Percentiles rank a stretch among this genome's conserved stretches.
Evolutionary conservation across 2,329 filamentous ascomycete species (phyloP).

Genomic region (Cercospora sp.): DNA sequence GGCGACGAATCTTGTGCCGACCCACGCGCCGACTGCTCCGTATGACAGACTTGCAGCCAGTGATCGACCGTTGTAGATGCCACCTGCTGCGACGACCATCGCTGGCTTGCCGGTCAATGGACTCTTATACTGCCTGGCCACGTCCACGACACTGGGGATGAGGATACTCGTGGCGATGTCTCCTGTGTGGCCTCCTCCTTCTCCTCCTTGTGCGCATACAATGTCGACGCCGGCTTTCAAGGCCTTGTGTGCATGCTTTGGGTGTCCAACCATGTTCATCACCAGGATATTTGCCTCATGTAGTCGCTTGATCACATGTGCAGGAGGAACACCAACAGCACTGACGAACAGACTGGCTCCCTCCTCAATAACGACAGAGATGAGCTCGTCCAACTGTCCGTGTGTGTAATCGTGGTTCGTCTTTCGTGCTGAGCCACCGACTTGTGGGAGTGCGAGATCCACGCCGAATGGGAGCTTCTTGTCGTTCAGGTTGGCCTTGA

Average conservation of each 20-base stretch:
- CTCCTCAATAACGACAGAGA: conserved; percentile 80
- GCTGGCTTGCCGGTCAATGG: conserved; percentile 68
- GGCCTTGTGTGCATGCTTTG: conserved; percentile 87
- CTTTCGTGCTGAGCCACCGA: conserved; percentile 78
- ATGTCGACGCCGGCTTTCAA: conserved; percentile 85
- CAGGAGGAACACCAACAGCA: conserved; percentile 84
- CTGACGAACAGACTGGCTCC: conserved; percentile 83
- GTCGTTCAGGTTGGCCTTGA: conserved; percentile 70
- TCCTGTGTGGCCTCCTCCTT: conserved; percentile 91
- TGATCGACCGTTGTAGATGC: conserved; percentile 78
- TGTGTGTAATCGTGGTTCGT: conserved; percentile 97
- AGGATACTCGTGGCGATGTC: conserved; percentile 83
- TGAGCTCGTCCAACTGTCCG: conserved; percentile 82
- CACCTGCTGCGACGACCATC: conserved; percentile 85
- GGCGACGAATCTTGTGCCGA: conserved; percentile 89
- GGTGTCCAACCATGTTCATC: conserved; percentile 98
- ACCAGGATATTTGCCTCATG: conserved; percentile 78
- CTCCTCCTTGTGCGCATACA: conserved; percentile 87
- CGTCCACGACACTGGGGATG: conserved; percentile 82
- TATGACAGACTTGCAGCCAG: conserved; percentile 83
- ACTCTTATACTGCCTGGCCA: conserved; percentile 71
- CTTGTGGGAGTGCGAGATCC: conserved; percentile 85
- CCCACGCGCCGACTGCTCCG: conserved; percentile 87
- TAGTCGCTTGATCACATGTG: conserved; percentile 69
- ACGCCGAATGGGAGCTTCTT: conserved; percentile 81